Evolutionary conservation across 1,284 basidiomycete genomes (phyloP).

Genomic region (Termitomyces sp.): DNA sequence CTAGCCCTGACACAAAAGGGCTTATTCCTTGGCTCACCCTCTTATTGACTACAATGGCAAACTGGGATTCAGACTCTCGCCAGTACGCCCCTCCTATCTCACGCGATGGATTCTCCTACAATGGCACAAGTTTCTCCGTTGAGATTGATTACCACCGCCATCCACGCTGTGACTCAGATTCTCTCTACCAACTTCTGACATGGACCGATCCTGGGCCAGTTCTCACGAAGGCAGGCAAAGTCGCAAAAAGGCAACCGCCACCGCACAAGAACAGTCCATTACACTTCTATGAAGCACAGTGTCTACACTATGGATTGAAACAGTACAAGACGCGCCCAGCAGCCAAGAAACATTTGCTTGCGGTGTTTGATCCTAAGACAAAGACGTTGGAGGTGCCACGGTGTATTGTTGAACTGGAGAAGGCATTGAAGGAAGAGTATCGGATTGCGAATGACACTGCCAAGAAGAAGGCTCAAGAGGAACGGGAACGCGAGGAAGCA

Average conservation of each 20-base stretch:
- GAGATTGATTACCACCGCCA: conserved; percentile 15
- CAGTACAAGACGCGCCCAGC: conserved; percentile 21
- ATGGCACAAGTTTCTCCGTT: conserved; percentile 20
- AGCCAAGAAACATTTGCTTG: conserved; percentile 23
- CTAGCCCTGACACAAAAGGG: not conserved
- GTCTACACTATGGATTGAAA: conserved; percentile 13
- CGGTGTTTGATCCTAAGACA: conserved; percentile 14
- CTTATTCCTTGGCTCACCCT: not conserved
- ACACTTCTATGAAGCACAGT: conserved; percentile 19
- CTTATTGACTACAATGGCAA: not conserved
- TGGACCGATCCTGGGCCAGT: conserved; percentile 18
- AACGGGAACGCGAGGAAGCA: conserved; percentile 2
- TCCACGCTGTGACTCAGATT: conserved; percentile 14
- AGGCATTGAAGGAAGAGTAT: conserved; percentile 11
- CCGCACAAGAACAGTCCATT: conserved; percentile 13
- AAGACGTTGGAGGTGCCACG: conserved; percentile 8
- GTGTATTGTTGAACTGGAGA: conserved; percentile 10
- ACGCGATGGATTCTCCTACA: conserved; percentile 18
- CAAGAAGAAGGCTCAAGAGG: not conserved
- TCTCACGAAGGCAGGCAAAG: conserved; percentile 23
- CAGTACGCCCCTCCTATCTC: not conserved
- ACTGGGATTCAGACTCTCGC: not conserved
- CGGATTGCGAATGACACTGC: conserved; percentile 5
- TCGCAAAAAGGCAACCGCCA: conserved; percentile 21
- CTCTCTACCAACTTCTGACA: conserved; percentile 23